Base-by-base conservation (phyloP, 2,329 filamentous ascomycete genomes). In the Xenosphaeropsis pyriputrescens region DNA sequence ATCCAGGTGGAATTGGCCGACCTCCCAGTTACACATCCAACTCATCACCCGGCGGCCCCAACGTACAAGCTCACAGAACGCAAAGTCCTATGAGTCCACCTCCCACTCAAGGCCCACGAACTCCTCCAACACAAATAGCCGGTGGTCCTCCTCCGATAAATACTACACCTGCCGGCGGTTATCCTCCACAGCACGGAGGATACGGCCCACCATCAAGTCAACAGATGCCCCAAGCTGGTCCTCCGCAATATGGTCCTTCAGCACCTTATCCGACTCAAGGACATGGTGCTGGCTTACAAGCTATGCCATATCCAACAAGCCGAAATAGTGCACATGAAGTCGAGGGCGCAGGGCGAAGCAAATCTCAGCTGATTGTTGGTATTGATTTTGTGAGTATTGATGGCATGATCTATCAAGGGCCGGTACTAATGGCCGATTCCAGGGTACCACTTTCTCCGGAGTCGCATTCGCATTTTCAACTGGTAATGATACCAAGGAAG, bases 401-500 rank as follows among this genome's bases (percentile, higher is more conserved):
- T n/a, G 33, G 6, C 8, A 5, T 16, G 15, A 14, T 19, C 34
- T 46, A 15, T 41, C 41, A 16, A 31, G 11, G 31, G 8, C 14
- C 14, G 2, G n/a, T 33, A 18, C 29, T 34, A 16, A 36, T 42
- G 31, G 39, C 41, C 40, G 44, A 46, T 33, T 36, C 13, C 52
- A 93, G 85, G 85, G 91, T 47, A 98, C 91, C 14, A 98, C 91
- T 5, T 98, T 96, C 59, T 96, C 91, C 3, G 91, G 91, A 57
- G 89, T 96, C 45, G 91, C 91, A 29, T 98, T 95, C 55, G 79
- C 79, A 32, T 84, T 84, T 62, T 88, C 88, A 43, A 95, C 89
- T 42, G 95, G 95, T 63, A 93, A 89, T 50, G 88, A 95, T 61
- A 86, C 88, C 43, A 93, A 94, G 59, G 91, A 96, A 62, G 89